phyloP scores from a whole-genome alignment of 2,329 filamentous ascomycete species.

The Nemania sp. region DNA sequence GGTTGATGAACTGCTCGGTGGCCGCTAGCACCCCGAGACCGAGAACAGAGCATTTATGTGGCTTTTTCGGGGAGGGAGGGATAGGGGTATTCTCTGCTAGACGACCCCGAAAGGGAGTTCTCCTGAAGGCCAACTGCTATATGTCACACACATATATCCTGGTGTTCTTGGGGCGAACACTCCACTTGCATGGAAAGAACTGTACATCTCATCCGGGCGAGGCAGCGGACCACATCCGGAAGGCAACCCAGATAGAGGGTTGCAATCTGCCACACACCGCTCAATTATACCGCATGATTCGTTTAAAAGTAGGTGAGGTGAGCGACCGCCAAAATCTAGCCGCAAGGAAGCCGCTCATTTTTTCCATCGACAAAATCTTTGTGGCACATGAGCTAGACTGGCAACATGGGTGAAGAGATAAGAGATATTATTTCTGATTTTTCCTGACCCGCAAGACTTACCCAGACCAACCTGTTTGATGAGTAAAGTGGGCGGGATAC shows the following conservation, averaged over 20 bases:
- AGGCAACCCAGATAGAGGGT: constrained; percentile 19
- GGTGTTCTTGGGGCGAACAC: neutral
- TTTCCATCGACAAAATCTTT: neutral
- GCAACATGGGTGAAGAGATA: too few species aligned
- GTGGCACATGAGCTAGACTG: neutral
- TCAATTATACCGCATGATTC: constrained; percentile 17
- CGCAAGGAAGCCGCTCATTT: constrained; percentile 5
- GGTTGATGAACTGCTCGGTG: neutral
- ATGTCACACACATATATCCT: neutral
- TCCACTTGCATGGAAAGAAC: constrained; percentile 8
- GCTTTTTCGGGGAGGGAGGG: neutral
- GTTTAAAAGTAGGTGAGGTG: constrained; percentile 13
- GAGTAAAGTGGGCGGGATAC: too few species aligned
- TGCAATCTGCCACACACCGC: constrained; percentile 24
- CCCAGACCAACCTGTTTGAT: too few species aligned
- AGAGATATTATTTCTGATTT: neutral
- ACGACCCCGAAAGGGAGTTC: neutral
- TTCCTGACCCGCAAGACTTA: neutral
- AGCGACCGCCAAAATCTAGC: constrained; percentile 20
- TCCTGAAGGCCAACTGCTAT: neutral
- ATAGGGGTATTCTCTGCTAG: neutral
- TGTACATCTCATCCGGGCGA: constrained; percentile 18
- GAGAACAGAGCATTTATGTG: neutral
- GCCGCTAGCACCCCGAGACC: neutral
- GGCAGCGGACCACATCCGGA: constrained; percentile 17